These are phyloP conservation scores for Trichoderma oligosporum DNA, from an alignment of 2,329 filamentous ascomycete genomes.

Conservation along the genomic window DNA sequence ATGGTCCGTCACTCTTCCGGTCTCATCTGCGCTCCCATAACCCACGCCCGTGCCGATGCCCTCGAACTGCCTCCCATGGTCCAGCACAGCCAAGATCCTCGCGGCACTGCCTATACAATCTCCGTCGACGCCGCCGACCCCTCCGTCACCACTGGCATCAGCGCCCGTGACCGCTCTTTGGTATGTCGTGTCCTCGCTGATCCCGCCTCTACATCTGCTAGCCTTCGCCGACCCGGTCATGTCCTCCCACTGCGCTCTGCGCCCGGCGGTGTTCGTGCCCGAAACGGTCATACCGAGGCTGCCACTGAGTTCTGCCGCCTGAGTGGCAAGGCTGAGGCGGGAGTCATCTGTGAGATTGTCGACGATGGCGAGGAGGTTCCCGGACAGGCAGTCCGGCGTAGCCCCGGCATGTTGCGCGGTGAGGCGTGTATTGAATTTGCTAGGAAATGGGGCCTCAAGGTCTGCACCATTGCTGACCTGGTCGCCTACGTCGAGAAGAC, in stretches of 20 bases:
- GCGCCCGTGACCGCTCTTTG: constrained; percentile 78
- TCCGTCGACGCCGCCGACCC: constrained; percentile 75
- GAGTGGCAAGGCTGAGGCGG: constrained; percentile 71
- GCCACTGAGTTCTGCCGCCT: constrained; percentile 85
- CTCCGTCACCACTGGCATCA: constrained; percentile 82
- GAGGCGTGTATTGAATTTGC: constrained; percentile 88
- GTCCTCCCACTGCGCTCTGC: constrained; percentile 79
- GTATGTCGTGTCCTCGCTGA: constrained; percentile 77
- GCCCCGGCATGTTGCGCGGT: constrained; percentile 85
- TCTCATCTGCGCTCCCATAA: constrained; percentile 84
- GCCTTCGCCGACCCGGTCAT: constrained; percentile 82
- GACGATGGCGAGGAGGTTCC: constrained; percentile 73
- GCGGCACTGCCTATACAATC: constrained; percentile 89
- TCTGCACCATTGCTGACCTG: constrained; percentile 92
- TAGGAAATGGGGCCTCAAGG: constrained; percentile 80
- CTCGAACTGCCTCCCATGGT: constrained; percentile 92
- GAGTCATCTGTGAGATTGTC: constrained; percentile 87
- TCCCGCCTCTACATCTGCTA: constrained; percentile 49
- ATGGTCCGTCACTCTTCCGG: constrained; percentile 89
- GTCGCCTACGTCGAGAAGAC: constrained; percentile 73
- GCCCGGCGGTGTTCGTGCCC: constrained; percentile 73
- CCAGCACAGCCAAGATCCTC: constrained; percentile 66
- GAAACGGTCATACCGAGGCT: constrained; percentile 89
- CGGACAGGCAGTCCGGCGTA: constrained; percentile 61
- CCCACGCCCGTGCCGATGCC: constrained; percentile 61